These are phyloP conservation scores for Globisporangium canariense DNA, from an alignment of 352 stramenopile genomes.

Conservation along the genomic window DNA sequence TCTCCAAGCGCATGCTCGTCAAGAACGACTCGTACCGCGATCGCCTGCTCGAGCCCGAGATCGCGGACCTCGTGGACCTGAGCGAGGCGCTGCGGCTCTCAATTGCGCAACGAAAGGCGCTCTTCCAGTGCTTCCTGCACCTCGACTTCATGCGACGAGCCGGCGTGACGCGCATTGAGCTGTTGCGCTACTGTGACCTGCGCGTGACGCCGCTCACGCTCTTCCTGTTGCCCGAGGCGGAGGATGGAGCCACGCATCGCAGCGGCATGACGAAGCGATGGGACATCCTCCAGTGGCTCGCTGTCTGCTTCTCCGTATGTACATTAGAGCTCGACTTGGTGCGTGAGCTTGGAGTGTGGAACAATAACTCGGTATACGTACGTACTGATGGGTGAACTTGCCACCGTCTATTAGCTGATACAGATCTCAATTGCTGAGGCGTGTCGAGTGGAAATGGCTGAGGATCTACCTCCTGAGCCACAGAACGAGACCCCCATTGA, in stretches of 20 bases:
- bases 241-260: conserved; percentile 31
- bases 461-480: neutral
- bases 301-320: conserved; percentile 56
- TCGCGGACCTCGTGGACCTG: conserved; percentile 52
- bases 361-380: neutral
- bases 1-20: conserved; percentile 42
- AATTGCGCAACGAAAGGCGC: conserved; percentile 47
- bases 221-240: conserved; percentile 34
- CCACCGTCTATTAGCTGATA: conserved; percentile 20
- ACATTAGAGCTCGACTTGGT: conserved; percentile 35
- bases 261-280: conserved; percentile 34
- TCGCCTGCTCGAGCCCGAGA: conserved; percentile 52
- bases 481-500: neutral
- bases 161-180: conserved; percentile 41
- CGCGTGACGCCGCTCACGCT: conserved; percentile 26
- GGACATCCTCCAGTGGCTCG: conserved; percentile 58
- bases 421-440: conserved; percentile 24
- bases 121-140: conserved; percentile 63
- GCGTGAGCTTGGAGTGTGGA: neutral
- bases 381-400: too few species aligned
- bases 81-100: conserved; percentile 51
- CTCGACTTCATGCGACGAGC: conserved; percentile 57
- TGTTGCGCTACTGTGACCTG: conserved; percentile 58
- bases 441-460: neutral
- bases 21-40: conserved; percentile 69